phyloP scores from a whole-genome alignment of 2,329 filamentous ascomycete genomes.

The Trichoderma brevicompactum region DNA sequence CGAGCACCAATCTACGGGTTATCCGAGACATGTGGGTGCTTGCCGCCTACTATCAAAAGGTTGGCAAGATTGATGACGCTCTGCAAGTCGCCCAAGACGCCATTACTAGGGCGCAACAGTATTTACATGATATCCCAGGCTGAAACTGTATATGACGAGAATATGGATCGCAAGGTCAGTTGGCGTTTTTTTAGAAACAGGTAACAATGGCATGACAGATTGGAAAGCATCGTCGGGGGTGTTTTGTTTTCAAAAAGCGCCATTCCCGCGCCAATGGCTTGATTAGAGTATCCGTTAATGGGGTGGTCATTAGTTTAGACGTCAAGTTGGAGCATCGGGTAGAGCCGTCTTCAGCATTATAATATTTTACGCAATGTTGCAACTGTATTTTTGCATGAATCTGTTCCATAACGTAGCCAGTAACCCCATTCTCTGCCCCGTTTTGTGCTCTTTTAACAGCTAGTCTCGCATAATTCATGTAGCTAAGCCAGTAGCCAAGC shows the following conservation, averaged over 20 bases:
- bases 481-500: not conserved
- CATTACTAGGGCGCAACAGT: conserved; percentile 40
- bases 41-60: conserved; percentile 41
- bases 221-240: not conserved
- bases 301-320: too few species aligned
- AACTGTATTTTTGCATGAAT: not conserved
- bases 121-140: conserved; percentile 35
- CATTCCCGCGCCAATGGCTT: not conserved
- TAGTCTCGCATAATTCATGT: not conserved
- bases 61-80: conserved; percentile 39
- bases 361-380: not conserved
- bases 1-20: conserved; percentile 42
- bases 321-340: not conserved
- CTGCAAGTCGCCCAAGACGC: conserved; percentile 40
- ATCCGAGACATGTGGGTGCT: conserved; percentile 48
- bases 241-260: not conserved
- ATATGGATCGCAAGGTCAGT: conserved; percentile 20
- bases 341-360: not conserved
- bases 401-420: too few species aligned
- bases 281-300: too few species aligned
- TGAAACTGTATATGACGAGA: conserved; percentile 26
- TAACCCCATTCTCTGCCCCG: not conserved
- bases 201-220: not conserved
- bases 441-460: not conserved
- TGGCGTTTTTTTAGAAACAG: conserved; percentile 5